phyloP scores from a whole-genome alignment of 352 stramenopile species.

The Pythium dissimile region DNA sequence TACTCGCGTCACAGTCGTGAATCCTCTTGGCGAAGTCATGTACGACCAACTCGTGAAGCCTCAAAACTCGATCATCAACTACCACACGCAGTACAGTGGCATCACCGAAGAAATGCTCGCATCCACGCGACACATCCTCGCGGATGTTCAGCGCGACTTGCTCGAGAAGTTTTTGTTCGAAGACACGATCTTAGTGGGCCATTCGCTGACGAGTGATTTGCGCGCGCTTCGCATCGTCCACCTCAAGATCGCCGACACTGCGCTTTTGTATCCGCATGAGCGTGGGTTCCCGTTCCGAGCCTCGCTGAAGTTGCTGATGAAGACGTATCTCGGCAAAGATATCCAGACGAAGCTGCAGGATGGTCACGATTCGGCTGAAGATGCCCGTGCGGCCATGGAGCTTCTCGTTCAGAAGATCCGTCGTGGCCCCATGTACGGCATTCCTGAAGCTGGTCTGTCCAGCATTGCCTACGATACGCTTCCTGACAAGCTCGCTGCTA shows the following conservation, averaged over 20 bases:
- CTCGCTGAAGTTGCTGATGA: slow-evolving; percentile 80
- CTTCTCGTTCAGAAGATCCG: slow-evolving; percentile 71
- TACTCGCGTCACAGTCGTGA: slow-evolving; percentile 77
- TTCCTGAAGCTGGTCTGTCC: slow-evolving; percentile 41
- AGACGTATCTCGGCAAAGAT: slow-evolving; percentile 74
- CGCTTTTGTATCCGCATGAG: slow-evolving; percentile 81
- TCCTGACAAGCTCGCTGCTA: slow-evolving; percentile 44
- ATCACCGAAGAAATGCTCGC: slow-evolving; percentile 76
- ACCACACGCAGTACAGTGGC: slow-evolving; percentile 88
- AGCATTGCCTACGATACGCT: slow-evolving; percentile 63
- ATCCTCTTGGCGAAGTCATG: slow-evolving; percentile 49
- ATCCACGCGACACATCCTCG: slow-evolving; percentile 51
- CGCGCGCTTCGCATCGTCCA: slow-evolving; percentile 77
- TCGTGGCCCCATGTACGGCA: slow-evolving; percentile 63
- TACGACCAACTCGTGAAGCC: slow-evolving; percentile 86
- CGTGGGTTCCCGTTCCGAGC: slow-evolving; percentile 80
- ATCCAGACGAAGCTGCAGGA: slow-evolving; percentile 68
- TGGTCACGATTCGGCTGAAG: slow-evolving; percentile 82
- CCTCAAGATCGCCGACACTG: slow-evolving; percentile 62
- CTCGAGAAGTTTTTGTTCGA: slow-evolving; percentile 52
- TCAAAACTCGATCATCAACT: slow-evolving; percentile 84
- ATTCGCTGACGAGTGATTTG: slow-evolving; percentile 86
- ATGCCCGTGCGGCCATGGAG: slow-evolving; percentile 76
- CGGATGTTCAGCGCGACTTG: slow-evolving; percentile 70
- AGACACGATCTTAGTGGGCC: slow-evolving; percentile 81